These are phyloP conservation scores for Aureobasidium melanogenum DNA, from an alignment of 2,329 filamentous ascomycete genomes.

Conservation along the genomic window DNA sequence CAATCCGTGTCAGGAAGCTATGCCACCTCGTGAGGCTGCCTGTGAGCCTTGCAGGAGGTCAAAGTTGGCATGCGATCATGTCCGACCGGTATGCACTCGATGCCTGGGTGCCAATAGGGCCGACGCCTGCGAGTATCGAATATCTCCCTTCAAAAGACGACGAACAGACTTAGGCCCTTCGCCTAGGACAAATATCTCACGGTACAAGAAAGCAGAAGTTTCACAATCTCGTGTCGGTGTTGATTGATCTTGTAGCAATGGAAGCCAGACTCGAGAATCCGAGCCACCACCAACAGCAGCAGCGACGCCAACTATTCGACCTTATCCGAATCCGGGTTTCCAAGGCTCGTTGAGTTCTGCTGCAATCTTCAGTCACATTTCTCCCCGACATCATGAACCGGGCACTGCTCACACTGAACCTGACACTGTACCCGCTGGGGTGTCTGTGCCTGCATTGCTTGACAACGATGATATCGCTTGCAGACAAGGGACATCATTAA, in stretches of 20 bases:
- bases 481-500: conserved; percentile 17
- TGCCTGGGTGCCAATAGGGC: conserved; percentile 18
- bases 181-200: background rate
- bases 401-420: conserved; percentile 14
- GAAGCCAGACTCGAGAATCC: conserved; percentile 7
- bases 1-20: background rate
- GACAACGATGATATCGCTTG: conserved; percentile 18
- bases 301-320: conserved; percentile 13
- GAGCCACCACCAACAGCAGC: conserved; percentile 9
- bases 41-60: conserved; percentile 24
- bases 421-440: background rate
- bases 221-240: background rate
- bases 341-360: conserved; percentile 25
- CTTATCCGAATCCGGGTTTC: conserved; percentile 28
- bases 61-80: conserved; percentile 24
- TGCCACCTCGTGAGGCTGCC: conserved; percentile 16
- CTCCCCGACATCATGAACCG: conserved; percentile 3
- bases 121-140: conserved; percentile 20
- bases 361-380: conserved; percentile 25
- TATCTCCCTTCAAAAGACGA: conserved; percentile 22
- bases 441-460: background rate
- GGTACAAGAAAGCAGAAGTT: background rate
- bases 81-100: conserved; percentile 21
- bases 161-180: conserved; percentile 6
- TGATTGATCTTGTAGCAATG: background rate